Conservation (phyloP, 192 early-diverging fungal genomes). For the Linnemannia zychae region DNA sequence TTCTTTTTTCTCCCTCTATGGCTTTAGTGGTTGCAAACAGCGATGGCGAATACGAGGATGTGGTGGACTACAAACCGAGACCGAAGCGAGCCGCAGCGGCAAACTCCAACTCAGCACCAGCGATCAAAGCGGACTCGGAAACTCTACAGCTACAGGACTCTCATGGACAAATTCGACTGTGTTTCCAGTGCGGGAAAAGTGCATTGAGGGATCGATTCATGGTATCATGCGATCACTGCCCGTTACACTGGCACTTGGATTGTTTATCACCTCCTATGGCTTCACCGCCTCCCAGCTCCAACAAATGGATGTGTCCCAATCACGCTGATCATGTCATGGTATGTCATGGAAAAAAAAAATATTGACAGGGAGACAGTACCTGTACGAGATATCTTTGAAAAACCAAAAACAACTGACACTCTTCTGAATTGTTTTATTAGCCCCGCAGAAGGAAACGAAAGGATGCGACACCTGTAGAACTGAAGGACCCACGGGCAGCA, state of each 20-base stretch:
- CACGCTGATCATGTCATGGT: constrained; percentile 62
- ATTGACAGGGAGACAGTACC: neutral
- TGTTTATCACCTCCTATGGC: constrained; percentile 66
- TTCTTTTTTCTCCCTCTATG: neutral
- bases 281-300: constrained; percentile 54
- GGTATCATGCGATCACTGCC: constrained; percentile 65
- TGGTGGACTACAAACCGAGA: constrained; percentile 45
- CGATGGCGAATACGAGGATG: constrained; percentile 60
- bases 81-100: neutral
- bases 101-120: constrained; percentile 5
- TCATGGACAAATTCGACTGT: constrained; percentile 52
- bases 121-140: constrained; percentile 26
- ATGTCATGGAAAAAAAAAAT: constrained; percentile 4
- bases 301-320: constrained; percentile 71
- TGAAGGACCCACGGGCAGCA: constrained; percentile 25
- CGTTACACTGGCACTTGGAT: constrained; percentile 68
- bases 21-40: constrained; percentile 56
- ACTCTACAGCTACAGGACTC: constrained; percentile 51
- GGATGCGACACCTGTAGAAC: constrained; percentile 33
- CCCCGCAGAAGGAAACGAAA: constrained; percentile 52
- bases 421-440: constrained; percentile 18
- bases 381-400: neutral
- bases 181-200: constrained; percentile 60
- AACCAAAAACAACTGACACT: neutral
- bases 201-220: constrained; percentile 53